phyloP scores from a whole-genome alignment of 2,329 filamentous ascomycete genomes.

The Hawksworthiomyces lignivorus region DNA sequence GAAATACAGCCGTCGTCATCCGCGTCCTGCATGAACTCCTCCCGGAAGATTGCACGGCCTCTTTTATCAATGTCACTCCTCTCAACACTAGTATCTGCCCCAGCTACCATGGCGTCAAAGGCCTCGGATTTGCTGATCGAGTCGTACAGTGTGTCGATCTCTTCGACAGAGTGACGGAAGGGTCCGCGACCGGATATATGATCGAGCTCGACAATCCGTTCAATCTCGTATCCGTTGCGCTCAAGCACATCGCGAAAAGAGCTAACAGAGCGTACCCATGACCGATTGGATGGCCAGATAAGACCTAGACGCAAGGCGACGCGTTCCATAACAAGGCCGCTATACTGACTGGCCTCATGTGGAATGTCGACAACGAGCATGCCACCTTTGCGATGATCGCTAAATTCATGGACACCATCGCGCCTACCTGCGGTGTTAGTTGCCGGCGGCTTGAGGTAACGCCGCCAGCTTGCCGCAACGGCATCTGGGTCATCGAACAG shows the following conservation, averaged over 20 bases:
- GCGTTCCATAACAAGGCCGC: conserved; percentile 20
- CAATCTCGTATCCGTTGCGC: conserved; percentile 20
- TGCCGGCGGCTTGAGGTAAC: conserved; percentile 15
- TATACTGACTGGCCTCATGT: conserved; percentile 23
- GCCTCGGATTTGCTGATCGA: conserved; percentile 15
- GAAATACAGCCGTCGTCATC: conserved; percentile 22
- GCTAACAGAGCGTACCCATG: conserved; percentile 22
- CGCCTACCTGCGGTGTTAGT: too few relatives aligned
- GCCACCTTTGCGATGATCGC: too few relatives aligned
- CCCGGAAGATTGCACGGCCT: conserved; percentile 20
- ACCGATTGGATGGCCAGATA: conserved; percentile 21
- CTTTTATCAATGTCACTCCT: conserved; percentile 15
- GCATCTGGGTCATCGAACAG: conserved; percentile 21
- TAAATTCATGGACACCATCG: too few relatives aligned
- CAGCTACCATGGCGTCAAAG: conserved; percentile 1
- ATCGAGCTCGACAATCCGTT: conserved; percentile 21
- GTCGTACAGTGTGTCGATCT: conserved; percentile 24
- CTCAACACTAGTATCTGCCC: background rate
- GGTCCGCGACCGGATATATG: conserved; percentile 18
- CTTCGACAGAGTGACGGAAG: conserved; percentile 17
- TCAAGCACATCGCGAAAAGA: conserved; percentile 23
- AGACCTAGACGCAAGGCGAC: conserved; percentile 18
- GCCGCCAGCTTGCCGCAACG: conserved; percentile 23
- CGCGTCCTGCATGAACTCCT: conserved; percentile 24
- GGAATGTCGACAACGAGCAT: conserved; percentile 25